A percentile compares a stretch with the other conserved stretches of the same genome.
These are phyloP conservation scores for Backusella macrospora DNA, from an alignment of 192 early-diverging fungal species.

Conservation along the genomic window DNA sequence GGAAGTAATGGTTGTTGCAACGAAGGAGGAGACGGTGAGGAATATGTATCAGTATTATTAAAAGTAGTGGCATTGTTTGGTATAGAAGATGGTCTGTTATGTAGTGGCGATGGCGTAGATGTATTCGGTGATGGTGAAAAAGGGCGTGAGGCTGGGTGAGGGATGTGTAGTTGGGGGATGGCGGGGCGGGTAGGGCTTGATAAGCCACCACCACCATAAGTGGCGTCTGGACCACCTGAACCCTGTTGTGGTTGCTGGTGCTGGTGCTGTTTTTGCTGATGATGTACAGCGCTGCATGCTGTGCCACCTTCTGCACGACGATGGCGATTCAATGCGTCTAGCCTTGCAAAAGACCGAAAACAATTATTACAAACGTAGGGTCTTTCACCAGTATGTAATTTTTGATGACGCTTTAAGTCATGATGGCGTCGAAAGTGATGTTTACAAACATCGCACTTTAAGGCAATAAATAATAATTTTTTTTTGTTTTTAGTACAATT, in stretches of 20 bases:
- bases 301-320: conserved; percentile 50
- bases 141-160: conserved; percentile 21
- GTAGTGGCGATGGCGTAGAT: conserved; percentile 18
- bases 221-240: conserved; percentile 16
- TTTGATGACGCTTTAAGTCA: conserved; percentile 87
- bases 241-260: conserved; percentile 5
- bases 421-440: conserved; percentile 67
- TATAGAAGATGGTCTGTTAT: neutral
- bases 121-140: conserved; percentile 5
- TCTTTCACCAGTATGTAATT: conserved; percentile 75
- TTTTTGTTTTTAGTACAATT: conserved; percentile 9
- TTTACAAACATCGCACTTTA: conserved; percentile 36
- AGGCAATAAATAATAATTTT: conserved; percentile 18
- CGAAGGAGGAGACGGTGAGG: conserved; percentile 1
- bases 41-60: neutral
- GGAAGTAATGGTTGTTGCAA: conserved; percentile 16
- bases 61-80: conserved; percentile 1
- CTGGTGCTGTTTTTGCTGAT: conserved; percentile 19
- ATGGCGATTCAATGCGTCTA: conserved; percentile 81
- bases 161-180: conserved; percentile 24
- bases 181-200: conserved; percentile 9
- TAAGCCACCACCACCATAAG: conserved; percentile 14
- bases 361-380: conserved; percentile 75
- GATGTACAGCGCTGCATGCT: conserved; percentile 30
- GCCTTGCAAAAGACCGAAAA: conserved; percentile 74